Conservation (phyloP, 2,329 filamentous ascomycete genomes). For the Scedosporium apiospermum region DNA sequence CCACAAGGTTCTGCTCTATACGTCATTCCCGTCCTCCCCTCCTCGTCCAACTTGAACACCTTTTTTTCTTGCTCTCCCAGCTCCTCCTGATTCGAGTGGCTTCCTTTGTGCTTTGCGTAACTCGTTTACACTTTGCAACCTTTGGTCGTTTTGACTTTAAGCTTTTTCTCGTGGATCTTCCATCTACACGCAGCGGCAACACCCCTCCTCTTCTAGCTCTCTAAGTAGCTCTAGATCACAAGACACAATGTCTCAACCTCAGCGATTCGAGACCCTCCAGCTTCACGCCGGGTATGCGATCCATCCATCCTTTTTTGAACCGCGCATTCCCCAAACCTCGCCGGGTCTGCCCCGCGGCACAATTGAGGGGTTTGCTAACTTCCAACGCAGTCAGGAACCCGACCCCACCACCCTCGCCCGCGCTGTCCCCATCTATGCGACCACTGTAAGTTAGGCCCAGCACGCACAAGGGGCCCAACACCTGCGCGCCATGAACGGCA, state of each 20-base stretch:
- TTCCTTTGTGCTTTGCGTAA: background rate
- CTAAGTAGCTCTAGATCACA: background rate
- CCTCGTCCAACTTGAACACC: background rate
- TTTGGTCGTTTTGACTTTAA: background rate
- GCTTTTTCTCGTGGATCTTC: background rate
- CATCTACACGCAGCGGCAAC: too few relatives aligned
- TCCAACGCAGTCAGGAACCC: constrained; percentile 55
- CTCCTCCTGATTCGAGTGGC: background rate
- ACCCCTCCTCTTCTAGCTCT: background rate
- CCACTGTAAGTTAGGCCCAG: constrained; percentile 47
- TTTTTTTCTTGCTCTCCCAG: background rate
- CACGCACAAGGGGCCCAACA: too few relatives aligned
- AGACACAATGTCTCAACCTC: constrained; percentile 32
- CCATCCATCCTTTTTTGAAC: background rate
- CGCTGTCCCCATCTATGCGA: constrained; percentile 92
- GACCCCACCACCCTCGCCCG: constrained; percentile 77
- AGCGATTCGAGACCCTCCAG: constrained; percentile 75
- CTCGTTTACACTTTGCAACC: background rate
- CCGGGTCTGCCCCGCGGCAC: constrained; percentile 9
- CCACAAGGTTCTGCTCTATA: background rate
- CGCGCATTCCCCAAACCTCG: constrained; percentile 8
- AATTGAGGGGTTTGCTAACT: background rate
- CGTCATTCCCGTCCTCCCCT: background rate
- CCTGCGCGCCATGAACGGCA: background rate
- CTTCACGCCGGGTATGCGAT: constrained; percentile 64